These are phyloP conservation scores for Mimosa pudica DNA, from an alignment of 306 rosid species.

Conservation along the genomic window DNA sequence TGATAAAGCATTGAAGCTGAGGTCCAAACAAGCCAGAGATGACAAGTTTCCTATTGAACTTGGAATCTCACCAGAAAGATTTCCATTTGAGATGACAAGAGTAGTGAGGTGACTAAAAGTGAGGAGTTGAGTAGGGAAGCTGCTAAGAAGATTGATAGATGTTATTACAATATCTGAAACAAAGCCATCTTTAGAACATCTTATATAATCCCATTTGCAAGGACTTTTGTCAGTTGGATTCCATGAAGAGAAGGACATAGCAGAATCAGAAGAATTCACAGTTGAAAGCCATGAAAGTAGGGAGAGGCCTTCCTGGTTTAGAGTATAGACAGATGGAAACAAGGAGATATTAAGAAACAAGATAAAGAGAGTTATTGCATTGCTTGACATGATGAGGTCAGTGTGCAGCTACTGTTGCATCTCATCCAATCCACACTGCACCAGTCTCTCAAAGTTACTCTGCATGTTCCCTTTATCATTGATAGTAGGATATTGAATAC, in stretches of 20 bases:
- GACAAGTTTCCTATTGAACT: constrained; percentile 70
- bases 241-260: constrained; percentile 82
- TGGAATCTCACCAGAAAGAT: constrained; percentile 82
- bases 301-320: constrained; percentile 87
- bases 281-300: constrained; percentile 91
- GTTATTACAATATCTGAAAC: constrained; percentile 67
- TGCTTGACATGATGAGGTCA: constrained; percentile 63
- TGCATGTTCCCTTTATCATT: constrained; percentile 43
- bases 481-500: constrained; percentile 35
- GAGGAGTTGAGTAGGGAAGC: constrained; percentile 70
- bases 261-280: constrained; percentile 66
- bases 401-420: constrained; percentile 51
- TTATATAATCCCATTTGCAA: constrained; percentile 83
- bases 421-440: constrained; percentile 53
- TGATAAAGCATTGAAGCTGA: constrained; percentile 80
- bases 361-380: constrained; percentile 55
- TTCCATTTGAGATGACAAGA: constrained; percentile 73
- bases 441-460: constrained; percentile 45
- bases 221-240: constrained; percentile 64
- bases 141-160: constrained; percentile 58
- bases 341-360: constrained; percentile 62
- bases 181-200: constrained; percentile 61
- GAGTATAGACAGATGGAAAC: constrained; percentile 59
- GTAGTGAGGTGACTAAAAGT: constrained; percentile 60
- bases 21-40: constrained; percentile 65